Conservation (phyloP, 176 grass and related monocot species). For the Echinochloa phyllopogon region DNA sequence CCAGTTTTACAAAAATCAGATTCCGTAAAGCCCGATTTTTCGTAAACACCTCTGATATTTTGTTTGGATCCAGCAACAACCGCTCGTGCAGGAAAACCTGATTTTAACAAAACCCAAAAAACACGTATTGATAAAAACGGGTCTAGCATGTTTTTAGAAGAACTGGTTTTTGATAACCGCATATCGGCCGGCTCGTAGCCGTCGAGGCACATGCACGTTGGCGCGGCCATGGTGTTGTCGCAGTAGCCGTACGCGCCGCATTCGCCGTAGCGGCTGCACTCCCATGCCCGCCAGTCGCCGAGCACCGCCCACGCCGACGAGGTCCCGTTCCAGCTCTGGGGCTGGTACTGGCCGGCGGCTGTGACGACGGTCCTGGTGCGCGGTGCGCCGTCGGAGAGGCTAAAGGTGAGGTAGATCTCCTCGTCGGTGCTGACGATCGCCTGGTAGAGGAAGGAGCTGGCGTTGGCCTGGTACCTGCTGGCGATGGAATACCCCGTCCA, state of each 20-base stretch:
- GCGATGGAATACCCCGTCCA: slow-evolving; percentile 36
- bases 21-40: too few species aligned
- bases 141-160: too few species aligned
- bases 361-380: slow-evolving; percentile 1
- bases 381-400: slow-evolving; percentile 27
- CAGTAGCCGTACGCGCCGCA: slow-evolving; percentile 41
- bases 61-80: too few species aligned
- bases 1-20: too few species aligned
- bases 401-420: neutral
- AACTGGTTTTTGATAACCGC: too few species aligned
- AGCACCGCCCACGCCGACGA: neutral
- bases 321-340: too few species aligned
- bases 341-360: slow-evolving; percentile 7
- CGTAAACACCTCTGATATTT: too few species aligned
- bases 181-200: too few species aligned
- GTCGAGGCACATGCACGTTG: too few species aligned
- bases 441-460: neutral
- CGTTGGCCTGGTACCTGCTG: neutral
- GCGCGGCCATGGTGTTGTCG: neutral
- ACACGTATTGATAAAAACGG: too few species aligned
- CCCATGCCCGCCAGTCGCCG: neutral
- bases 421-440: neutral
- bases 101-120: too few species aligned
- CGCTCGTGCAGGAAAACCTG: too few species aligned
- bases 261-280: slow-evolving; percentile 2